These are phyloP conservation scores for Phytopythium mirpurense DNA, from an alignment of 352 stramenopile genomes.

Conservation along the genomic window DNA sequence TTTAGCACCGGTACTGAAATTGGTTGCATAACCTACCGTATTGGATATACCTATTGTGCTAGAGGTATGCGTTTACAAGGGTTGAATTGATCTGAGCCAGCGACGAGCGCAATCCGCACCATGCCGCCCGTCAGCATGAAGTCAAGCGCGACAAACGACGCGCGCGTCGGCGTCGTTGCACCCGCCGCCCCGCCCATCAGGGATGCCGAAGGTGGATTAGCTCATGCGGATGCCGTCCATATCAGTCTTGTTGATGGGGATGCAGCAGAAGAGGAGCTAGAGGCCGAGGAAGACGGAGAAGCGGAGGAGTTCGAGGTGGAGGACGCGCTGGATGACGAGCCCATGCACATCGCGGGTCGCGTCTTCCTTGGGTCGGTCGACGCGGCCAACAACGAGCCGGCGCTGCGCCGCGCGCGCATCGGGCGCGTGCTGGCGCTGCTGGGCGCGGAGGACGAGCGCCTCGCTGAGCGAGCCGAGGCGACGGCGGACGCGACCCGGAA, in stretches of 20 bases:
- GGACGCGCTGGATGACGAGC: constrained; percentile 49
- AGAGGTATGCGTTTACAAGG: background rate
- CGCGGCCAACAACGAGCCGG: constrained; percentile 39
- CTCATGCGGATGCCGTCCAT: background rate
- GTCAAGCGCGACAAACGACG: background rate
- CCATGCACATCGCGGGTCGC: constrained; percentile 38
- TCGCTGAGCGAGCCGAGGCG: constrained; percentile 5
- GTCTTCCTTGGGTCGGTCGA: constrained; percentile 70
- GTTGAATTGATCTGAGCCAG: background rate
- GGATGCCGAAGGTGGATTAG: background rate
- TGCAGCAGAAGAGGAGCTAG: constrained; percentile 5
- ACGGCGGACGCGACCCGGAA: constrained; percentile 11
- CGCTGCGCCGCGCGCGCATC: constrained; percentile 31
- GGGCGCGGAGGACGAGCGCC: constrained; percentile 15
- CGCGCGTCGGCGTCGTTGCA: constrained; percentile 14
- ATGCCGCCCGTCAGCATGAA: constrained; percentile 1
- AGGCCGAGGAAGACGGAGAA: constrained; percentile 14
- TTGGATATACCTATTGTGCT: background rate
- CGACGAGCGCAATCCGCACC: background rate
- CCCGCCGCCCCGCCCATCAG: too few relatives aligned
- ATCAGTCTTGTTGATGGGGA: background rate
- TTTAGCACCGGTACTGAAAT: too few relatives aligned
- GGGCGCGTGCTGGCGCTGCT: constrained; percentile 40
- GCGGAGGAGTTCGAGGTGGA: constrained; percentile 52
- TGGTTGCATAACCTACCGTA: too few relatives aligned